Evolutionary conservation across 768 basidiomycete species (phyloP).

Genomic region (Xerocomellus intermedius): DNA sequence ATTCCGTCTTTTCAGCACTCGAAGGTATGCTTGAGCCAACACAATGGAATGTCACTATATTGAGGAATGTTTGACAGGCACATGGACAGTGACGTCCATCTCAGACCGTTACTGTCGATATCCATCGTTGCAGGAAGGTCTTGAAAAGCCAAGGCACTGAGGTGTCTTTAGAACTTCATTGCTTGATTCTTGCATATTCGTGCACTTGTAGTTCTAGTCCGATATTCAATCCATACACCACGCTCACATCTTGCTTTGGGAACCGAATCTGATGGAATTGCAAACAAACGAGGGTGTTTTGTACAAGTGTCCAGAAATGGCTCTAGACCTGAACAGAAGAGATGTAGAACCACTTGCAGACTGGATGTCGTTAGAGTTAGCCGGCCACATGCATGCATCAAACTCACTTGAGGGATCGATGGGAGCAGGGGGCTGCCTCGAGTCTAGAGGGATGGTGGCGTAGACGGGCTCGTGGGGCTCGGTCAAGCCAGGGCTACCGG

Average conservation of each 20-base stretch:
- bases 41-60: neutral
- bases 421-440: slow-evolving; percentile 80
- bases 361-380: slow-evolving; percentile 37
- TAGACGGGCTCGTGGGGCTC: slow-evolving; percentile 62
- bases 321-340: slow-evolving; percentile 77
- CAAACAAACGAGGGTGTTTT: neutral
- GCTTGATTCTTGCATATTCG: slow-evolving; percentile 15
- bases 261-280: slow-evolving; percentile 3
- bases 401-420: slow-evolving; percentile 86
- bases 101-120: slow-evolving; percentile 89
- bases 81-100: slow-evolving; percentile 91
- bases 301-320: neutral
- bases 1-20: slow-evolving; percentile 88
- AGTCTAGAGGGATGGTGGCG: slow-evolving; percentile 67
- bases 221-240: slow-evolving; percentile 6
- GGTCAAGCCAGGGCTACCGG: slow-evolving; percentile 61
- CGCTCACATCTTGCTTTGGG: neutral
- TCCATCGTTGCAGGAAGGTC: slow-evolving; percentile 61
- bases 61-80: slow-evolving; percentile 48
- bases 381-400: neutral
- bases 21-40: slow-evolving; percentile 61
- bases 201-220: slow-evolving; percentile 29
- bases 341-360: slow-evolving; percentile 94
- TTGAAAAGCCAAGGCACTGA: slow-evolving; percentile 36
- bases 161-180: slow-evolving; percentile 5